Base-by-base conservation (phyloP, 495 filamentous ascomycete genomes). In the Lentithecium fluviatile region DNA sequence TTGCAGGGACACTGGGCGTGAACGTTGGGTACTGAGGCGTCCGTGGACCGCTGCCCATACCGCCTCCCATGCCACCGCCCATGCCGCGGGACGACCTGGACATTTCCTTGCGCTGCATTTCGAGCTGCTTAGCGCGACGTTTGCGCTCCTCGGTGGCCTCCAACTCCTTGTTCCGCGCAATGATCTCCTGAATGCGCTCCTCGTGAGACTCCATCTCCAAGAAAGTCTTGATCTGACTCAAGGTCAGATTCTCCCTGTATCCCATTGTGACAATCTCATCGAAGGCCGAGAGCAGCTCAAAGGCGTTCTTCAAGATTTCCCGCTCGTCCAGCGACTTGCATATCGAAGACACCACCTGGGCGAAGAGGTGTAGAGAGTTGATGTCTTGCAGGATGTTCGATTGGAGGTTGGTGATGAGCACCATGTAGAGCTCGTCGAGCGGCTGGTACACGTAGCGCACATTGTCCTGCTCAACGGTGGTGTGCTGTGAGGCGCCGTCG, bases 381-480 rank as follows among this genome's bases (percentile, higher is more conserved):
- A 98, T 98, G 71, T 98, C 94, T 78, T 98, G 94, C 29, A 98
- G 83, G 66, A 97, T 98, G 78, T 98, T 98, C 68, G 91, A 96
- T 82, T 97, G 93, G 58, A 90, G 90, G 80, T 97, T 97, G 77
- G 95, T 98, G 75, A 98, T 97, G 62, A 98, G 86, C 53, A 98
- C 92, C 83, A 98, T 96, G 82, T 97, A 98, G 60, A 98, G 85
- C 79, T 97, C 95, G 75, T 98, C 95, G 53, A 98, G 82, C 59
- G 95, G 94, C 75, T 98, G 94, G 79, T 98, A 98, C 51, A 97
- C 94, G 72, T 96, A 98, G 73, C 94, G 94, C 66, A 98, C 94
- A 81, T 96, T 97, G 79, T 98, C 94, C 73, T 96, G 93, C 75
- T 98, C 94, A 52, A 96, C 91, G 13, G 89, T 98, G 7, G 94